A percentile compares a stretch with the other conserved stretches of the same genome.
Evolutionary conservation across 192 early-diverging fungal genomes (phyloP).

Genomic region (Pilaira anomala): DNA sequence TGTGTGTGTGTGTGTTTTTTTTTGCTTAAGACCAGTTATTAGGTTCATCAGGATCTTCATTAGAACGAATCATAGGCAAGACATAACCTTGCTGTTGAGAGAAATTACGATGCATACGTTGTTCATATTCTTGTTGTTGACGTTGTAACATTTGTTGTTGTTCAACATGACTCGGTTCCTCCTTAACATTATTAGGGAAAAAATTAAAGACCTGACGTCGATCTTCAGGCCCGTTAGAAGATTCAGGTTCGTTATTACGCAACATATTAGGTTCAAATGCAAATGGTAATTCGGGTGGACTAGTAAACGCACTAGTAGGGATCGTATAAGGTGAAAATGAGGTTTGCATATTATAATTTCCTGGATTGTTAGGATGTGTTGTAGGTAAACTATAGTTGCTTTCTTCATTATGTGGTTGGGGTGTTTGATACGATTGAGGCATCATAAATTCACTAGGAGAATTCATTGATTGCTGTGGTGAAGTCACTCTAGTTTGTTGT

Average conservation of each 20-base stretch:
- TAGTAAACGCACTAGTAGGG: slow-evolving; percentile 9
- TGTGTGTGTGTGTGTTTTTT: too few relatives aligned
- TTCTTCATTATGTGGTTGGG: slow-evolving; percentile 6
- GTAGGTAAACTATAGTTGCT: neutral
- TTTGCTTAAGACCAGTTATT: slow-evolving; percentile 4
- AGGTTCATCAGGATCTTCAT: slow-evolving; percentile 9
- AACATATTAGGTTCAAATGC: slow-evolving; percentile 5
- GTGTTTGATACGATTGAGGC: slow-evolving; percentile 8
- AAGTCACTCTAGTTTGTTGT: slow-evolving; percentile 3
- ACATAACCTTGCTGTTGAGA: slow-evolving; percentile 5
- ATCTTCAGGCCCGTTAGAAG: neutral
- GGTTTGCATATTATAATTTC: neutral
- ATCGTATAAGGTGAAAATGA: slow-evolving; percentile 21
- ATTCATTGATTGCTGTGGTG: slow-evolving; percentile 15
- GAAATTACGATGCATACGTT: slow-evolving; percentile 3
- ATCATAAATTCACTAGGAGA: slow-evolving; percentile 8
- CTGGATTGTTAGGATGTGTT: neutral
- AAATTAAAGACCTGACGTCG: slow-evolving; percentile 1
- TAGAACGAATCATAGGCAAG: slow-evolving; percentile 21
- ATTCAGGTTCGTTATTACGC: neutral
- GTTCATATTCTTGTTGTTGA: slow-evolving; percentile 15
- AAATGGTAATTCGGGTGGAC: slow-evolving; percentile 7
- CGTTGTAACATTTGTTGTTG: neutral
- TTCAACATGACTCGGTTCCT: slow-evolving; percentile 2
- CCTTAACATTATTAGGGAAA: slow-evolving; percentile 5